Evolutionary conservation across 2,329 filamentous ascomycete genomes (phyloP).

Genomic region (Exophiala calicioides): DNA sequence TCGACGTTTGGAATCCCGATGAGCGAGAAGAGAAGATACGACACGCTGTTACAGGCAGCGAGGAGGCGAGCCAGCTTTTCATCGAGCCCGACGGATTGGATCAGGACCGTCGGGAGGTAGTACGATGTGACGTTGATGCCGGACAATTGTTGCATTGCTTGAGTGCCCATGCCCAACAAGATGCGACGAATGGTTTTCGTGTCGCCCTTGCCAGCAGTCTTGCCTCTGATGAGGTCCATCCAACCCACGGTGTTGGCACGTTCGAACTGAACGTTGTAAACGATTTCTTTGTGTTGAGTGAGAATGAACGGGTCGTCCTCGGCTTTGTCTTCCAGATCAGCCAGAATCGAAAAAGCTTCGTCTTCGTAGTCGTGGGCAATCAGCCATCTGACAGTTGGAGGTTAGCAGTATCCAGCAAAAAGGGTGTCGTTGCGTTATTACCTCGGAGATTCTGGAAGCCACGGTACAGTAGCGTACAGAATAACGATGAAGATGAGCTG

Average conservation of each 20-base stretch:
- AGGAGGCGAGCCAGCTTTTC: conserved; percentile 56
- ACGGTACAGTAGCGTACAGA: conserved; percentile 48
- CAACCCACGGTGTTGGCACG: conserved; percentile 53
- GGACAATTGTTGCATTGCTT: conserved; percentile 1
- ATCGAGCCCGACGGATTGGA: conserved; percentile 56
- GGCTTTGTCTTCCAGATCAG: conserved; percentile 49
- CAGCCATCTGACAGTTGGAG: conserved; percentile 43
- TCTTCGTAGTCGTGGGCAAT: conserved; percentile 46
- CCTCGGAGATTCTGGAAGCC: conserved; percentile 49
- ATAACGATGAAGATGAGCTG: conserved; percentile 54
- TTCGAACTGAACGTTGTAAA: conserved; percentile 52
- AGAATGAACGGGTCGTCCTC: conserved; percentile 49
- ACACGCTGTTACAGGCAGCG: conserved; percentile 56
- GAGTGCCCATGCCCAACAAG: too few species aligned
- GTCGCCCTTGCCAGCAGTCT: too few species aligned
- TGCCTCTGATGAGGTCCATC: conserved; percentile 52
- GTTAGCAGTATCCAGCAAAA: not conserved
- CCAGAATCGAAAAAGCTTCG: conserved; percentile 52
- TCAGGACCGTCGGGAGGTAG: conserved; percentile 62
- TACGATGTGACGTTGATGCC: conserved; percentile 37
- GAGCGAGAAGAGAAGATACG: conserved; percentile 51
- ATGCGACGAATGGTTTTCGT: too few species aligned
- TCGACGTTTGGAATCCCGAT: conserved; percentile 53
- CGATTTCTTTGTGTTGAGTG: conserved; percentile 49
- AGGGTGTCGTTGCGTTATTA: conserved; percentile 2